A percentile compares a stretch with the other conserved stretches of the same genome.
Conservation (phyloP, 2,329 filamentous ascomycete species). For the Polytolypa hystricis region DNA sequence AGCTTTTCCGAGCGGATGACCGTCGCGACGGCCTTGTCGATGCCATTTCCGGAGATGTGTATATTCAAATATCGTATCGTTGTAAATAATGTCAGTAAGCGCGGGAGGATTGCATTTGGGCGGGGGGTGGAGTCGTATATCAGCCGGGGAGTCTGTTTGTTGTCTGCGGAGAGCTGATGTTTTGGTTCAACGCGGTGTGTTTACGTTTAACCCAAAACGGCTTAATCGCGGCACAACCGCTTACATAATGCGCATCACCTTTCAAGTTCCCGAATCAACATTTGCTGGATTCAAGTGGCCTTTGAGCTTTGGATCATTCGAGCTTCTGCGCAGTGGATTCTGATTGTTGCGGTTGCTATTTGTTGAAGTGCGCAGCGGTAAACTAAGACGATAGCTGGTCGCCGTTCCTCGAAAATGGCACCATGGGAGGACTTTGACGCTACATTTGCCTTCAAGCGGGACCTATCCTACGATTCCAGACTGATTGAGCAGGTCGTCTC, state of each 20-base stretch:
- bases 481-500: slow-evolving; percentile 52
- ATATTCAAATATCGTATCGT: neutral
- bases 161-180: no score
- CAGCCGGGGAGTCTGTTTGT: neutral
- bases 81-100: no score
- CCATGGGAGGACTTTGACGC: slow-evolving; percentile 53
- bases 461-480: slow-evolving; percentile 52
- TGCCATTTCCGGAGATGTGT: slow-evolving; percentile 21
- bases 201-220: slow-evolving; percentile 13
- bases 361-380: no score
- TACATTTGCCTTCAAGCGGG: slow-evolving; percentile 52
- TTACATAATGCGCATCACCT: no score
- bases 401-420: no score
- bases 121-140: neutral
- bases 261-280: no score
- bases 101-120: no score
- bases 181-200: slow-evolving; percentile 7
- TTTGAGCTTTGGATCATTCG: neutral
- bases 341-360: neutral
- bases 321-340: neutral
- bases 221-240: no score
- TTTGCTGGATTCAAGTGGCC: no score
- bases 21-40: slow-evolving; percentile 47
- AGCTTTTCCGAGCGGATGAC: slow-evolving; percentile 54
- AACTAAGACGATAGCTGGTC: no score